Percentiles rank a stretch among this genome's conserved stretches.
Conservation (phyloP, 2,329 filamentous ascomycete genomes). For the Aspergillus sp. region DNA sequence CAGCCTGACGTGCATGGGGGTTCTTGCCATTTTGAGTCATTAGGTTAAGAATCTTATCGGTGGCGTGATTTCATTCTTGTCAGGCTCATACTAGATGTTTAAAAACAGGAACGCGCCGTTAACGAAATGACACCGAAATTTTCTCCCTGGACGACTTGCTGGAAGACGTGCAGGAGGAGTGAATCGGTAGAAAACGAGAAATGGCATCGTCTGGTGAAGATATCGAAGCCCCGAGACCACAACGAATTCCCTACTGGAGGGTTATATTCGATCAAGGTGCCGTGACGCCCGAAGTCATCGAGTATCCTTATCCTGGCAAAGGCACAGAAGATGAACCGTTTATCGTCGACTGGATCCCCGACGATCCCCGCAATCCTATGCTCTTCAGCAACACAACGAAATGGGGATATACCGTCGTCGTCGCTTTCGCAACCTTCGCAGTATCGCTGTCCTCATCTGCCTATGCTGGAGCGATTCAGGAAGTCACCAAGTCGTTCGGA, state of each 20-base stretch:
- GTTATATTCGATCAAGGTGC: constrained; percentile 16
- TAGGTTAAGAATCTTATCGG: not conserved
- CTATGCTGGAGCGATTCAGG: constrained; percentile 21
- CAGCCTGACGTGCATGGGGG: not conserved
- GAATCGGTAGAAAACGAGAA: not conserved
- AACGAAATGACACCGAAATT: too few relatives aligned
- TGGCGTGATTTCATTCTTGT: not conserved
- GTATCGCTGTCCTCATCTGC: constrained; percentile 30
- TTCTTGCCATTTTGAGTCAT: not conserved
- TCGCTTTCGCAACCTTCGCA: constrained; percentile 26
- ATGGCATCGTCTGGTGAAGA: constrained; percentile 1
- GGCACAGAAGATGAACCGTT: constrained; percentile 31
- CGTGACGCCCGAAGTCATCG: constrained; percentile 16
- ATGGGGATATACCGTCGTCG: constrained; percentile 25
- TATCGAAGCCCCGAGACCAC: constrained; percentile 3
- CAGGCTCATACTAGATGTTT: not conserved
- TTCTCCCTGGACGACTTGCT: too few relatives aligned
- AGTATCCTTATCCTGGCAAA: constrained; percentile 19
- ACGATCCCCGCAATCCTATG: constrained; percentile 32
- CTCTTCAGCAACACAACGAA: constrained; percentile 21
- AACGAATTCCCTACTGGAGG: constrained; percentile 18
- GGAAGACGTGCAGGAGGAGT: not conserved
- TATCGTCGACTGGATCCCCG: constrained; percentile 29
- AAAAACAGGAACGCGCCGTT: too few relatives aligned
- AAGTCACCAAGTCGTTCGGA: constrained; percentile 22